Evolutionary conservation across 2,329 filamentous ascomycete species (phyloP).

Genomic region (Neospermospora avenae): DNA sequence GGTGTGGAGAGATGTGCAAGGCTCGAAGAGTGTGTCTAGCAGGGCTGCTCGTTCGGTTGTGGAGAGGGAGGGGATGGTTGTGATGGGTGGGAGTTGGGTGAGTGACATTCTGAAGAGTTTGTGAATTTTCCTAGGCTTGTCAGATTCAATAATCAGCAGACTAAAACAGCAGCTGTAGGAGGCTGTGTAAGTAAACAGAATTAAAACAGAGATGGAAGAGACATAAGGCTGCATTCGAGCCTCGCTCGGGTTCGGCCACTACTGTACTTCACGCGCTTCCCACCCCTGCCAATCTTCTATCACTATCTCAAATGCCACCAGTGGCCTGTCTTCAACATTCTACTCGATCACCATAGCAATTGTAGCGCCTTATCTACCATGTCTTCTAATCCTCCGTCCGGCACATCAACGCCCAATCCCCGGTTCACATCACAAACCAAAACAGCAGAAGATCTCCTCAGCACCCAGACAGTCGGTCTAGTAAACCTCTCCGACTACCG

Average conservation of each 20-base stretch:
- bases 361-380: constrained; percentile 8
- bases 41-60: constrained; percentile 52
- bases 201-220: neutral
- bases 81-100: constrained; percentile 53
- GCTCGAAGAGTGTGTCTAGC: constrained; percentile 83
- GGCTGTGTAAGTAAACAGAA: neutral
- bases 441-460: constrained; percentile 36
- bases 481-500: constrained; percentile 92
- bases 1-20: constrained; percentile 69
- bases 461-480: constrained; percentile 63
- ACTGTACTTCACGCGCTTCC: neutral
- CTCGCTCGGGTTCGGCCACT: neutral
- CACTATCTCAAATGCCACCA: neutral
- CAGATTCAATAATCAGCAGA: neutral
- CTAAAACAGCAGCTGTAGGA: neutral
- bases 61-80: constrained; percentile 52
- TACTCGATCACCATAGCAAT: neutral
- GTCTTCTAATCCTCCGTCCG: constrained; percentile 29
- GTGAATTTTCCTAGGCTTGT: too few relatives aligned
- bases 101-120: constrained; percentile 24
- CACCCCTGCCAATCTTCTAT: neutral
- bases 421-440: constrained; percentile 34
- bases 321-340: neutral
- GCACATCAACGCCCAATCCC: constrained; percentile 32
- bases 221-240: neutral